Conservation (phyloP, 371 early-diverging fungal genomes). For the Chytridium lagenaria region DNA sequence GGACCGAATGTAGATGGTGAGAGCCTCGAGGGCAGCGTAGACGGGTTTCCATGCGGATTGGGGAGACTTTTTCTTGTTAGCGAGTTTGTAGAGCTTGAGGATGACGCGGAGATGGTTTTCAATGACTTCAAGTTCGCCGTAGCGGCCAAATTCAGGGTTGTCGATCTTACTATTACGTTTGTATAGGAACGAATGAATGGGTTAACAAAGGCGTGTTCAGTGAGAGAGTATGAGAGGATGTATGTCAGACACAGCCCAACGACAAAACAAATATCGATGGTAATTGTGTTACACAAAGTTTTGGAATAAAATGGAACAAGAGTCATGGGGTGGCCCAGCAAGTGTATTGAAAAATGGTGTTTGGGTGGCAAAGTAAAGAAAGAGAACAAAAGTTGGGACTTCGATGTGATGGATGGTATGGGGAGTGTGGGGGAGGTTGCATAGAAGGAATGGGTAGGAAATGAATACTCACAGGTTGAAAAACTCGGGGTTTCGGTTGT, state of each 20-base stretch:
- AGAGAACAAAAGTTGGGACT: not conserved
- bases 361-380: too few relatives aligned
- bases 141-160: conserved; percentile 1
- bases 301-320: too few relatives aligned
- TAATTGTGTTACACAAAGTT: too few relatives aligned
- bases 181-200: too few relatives aligned
- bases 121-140: conserved; percentile 32
- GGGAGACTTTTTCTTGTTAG: conserved; percentile 39
- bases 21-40: conserved; percentile 31
- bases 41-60: conserved; percentile 40
- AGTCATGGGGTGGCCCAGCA: too few relatives aligned
- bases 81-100: conserved; percentile 27
- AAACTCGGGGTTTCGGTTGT: conserved; percentile 35
- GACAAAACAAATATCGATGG: too few relatives aligned
- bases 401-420: not conserved
- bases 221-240: too few relatives aligned
- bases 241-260: too few relatives aligned
- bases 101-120: conserved; percentile 35
- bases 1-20: conserved; percentile 32
- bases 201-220: too few relatives aligned
- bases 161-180: not conserved
- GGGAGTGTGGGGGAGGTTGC: too few relatives aligned
- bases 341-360: too few relatives aligned
- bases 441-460: too few relatives aligned
- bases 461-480: conserved; percentile 32